Evolutionary conservation across 148 eudicot genomes (phyloP), one percentile per base, ranked within the genome.

Genomic region (Diospyros kaki): DNA sequence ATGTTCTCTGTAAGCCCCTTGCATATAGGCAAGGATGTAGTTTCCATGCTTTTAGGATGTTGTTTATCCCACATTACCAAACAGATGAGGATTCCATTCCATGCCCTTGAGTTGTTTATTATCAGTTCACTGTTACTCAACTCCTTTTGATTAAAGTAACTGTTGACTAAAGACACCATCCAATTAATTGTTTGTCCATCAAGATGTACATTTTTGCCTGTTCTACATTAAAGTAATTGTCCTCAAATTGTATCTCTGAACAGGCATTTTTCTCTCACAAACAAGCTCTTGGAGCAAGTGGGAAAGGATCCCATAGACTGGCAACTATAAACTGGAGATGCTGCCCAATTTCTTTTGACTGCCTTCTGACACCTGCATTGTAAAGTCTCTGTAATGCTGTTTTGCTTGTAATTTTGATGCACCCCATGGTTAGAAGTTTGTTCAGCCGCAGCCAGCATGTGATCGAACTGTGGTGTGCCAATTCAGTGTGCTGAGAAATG

Each of bases 241-340:
- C 8, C 40, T 1, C 14, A 15, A 1, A 18, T 58, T 46, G 43
- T 66, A 46, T 5, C 10, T 40, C 14, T 40, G 53, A 46, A n/a
- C 90, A 93, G 96, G 94, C 98, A 95, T 84, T 95, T 95, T 86
- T 95, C 98, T 73, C 87, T 83, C 18, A 86, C 96, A 54, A 95
- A 95, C 82, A 80, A 84, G 85, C 77, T 88, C 53, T 71, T 95
- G 68, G 86, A 90, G 85, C 75, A 89, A 76, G 83, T 71, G 80
- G 94, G 96, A 68, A 84, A 76, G 67, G 50, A 85, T 54, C 88
- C 94, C 17, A 88, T 95, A 11, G 87, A 95, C 78, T 95, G 97
- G 97, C 93, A 90, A 79, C 62, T 94, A 73, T 92, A 81, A 81
- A 44, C 60, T 18, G 38, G 74, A 64, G 17, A 54, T 71, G 17